Base-by-base conservation (phyloP, 129 eudicot species). In the Centaurea solstitialis region DNA sequence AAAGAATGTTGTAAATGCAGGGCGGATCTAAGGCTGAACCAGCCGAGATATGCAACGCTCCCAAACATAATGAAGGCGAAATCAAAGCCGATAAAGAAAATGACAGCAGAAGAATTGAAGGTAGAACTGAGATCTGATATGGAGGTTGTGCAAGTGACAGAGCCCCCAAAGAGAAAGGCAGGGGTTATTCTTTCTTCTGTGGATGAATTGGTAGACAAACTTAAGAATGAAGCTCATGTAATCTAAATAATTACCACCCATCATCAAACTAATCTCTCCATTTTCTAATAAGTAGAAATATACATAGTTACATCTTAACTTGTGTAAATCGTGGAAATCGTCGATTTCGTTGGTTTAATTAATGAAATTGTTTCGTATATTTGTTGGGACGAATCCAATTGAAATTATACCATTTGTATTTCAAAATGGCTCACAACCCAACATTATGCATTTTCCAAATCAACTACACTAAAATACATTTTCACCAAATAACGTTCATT, bases 61-160 rank as follows among this genome's bases (percentile, higher is more conserved):
- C 99, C 99, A 9, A 95, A 92, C 86, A 95, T 95, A 76, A 92
- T 95, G 97, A 95, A 95, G 82, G 99, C 99, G 22, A 95, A 95
- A 80, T 92, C 97, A 21, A 95, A 92, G 85, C 82, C 81, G 8
- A 89, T 95, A 20, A 88, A 92, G 97, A 95, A 95, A 79, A 37
- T 87, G 21, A 92, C 90, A 24, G 81, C 86, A 0, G 75, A 88
- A 70, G 99, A 92, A 17, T 79, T 95, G 77, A 94, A 94, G 28
- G 99, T 94, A 12, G 87, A 90, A 73, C 62, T 92, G 38, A 90
- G 86, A 85, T 83, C 93, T 1, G 99, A 94, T 85, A 72, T 94
- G 73, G 97, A 94, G 80, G 71, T 92, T 39, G 80, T 92, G 81
- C 86, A 92, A 86, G 99, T 95, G 24, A 87, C 83, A 7, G 97